phyloP scores from a whole-genome alignment of 139 green algal species.

The Microglena sp. region DNA sequence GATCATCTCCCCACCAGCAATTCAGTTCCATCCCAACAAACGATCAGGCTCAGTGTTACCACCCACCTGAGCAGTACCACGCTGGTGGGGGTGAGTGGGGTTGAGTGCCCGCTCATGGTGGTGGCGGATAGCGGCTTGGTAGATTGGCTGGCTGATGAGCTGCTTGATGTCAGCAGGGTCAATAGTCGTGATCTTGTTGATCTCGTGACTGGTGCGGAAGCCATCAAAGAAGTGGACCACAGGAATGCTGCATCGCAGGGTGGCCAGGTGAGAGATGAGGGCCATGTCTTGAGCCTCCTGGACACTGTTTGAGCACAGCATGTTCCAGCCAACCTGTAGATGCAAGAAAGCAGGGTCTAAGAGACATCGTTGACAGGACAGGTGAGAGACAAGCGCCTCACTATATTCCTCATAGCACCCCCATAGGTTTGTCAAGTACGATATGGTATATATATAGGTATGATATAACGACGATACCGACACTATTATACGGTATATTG shows the following conservation, averaged over 20 bases:
- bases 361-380: too few relatives aligned
- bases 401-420: too few relatives aligned
- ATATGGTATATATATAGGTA: too few relatives aligned
- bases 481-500: too few relatives aligned
- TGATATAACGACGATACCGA: too few relatives aligned
- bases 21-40: too few relatives aligned
- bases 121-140: slow-evolving; percentile 15
- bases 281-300: slow-evolving; percentile 52
- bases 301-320: slow-evolving; percentile 47
- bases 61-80: slow-evolving; percentile 9
- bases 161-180: slow-evolving; percentile 7
- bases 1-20: too few relatives aligned
- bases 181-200: slow-evolving; percentile 26
- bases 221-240: slow-evolving; percentile 40
- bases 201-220: slow-evolving; percentile 38
- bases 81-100: slow-evolving; percentile 30
- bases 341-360: background rate
- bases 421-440: too few relatives aligned
- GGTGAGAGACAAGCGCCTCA: too few relatives aligned
- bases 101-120: slow-evolving; percentile 26
- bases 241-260: slow-evolving; percentile 30
- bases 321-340: slow-evolving; percentile 33
- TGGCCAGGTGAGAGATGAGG: slow-evolving; percentile 41
- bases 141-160: slow-evolving; percentile 8
- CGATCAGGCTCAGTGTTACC: slow-evolving; percentile 11